Evolutionary conservation across 768 basidiomycete genomes (phyloP), one percentile per base, ranked within the genome.

Genomic region (Rhodotorula kratochvilovae): DNA sequence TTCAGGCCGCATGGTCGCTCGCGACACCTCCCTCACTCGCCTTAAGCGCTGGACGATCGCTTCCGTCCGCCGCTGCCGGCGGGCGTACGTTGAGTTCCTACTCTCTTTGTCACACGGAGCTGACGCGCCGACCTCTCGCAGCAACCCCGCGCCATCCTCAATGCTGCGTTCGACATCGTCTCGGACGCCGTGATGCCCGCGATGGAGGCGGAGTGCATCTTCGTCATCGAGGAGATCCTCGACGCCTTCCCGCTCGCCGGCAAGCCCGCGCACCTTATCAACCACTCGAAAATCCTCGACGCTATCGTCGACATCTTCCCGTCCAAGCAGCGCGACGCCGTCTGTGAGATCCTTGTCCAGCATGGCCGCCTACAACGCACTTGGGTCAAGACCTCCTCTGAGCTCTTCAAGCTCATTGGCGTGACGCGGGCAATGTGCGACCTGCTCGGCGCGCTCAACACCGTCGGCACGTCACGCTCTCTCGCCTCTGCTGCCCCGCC

Each of bases 121-220:
- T n/a, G 50, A 16, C 43, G 25, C 5, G 8, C 42, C 35, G 21
- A 23, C 35, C 2, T 6, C 23, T 29, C 16, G 5, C 63, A 72
- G 72, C 77, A 77, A 72, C 73, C 76, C 39, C 62, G 71, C 0
- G 75, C 77, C 25, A 63, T 70, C 17, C 66, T 76, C 55, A 73
- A 75, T 43, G 78, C 77, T 29, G 78, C 78, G 16, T 80, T 78
- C 71, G 79, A 80, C 66, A 77, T 80, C 45, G 74, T 79, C 10
- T 76, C 77, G 3, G 74, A 77, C 42, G 76, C 76, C 17, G 67
- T 63, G 6, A 79, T 78, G 29, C 74, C 79, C 45, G 78, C 77
- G 0, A 73, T 75, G 33, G 79, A 80, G 39, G 79, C 79, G 2
- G 79, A 80, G 50, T 71, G 76, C 55, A 67, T 79, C 39, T 71